Base-by-base conservation (phyloP, 1,139 yeast species). In the Saccharomyces hybrid region DNA sequence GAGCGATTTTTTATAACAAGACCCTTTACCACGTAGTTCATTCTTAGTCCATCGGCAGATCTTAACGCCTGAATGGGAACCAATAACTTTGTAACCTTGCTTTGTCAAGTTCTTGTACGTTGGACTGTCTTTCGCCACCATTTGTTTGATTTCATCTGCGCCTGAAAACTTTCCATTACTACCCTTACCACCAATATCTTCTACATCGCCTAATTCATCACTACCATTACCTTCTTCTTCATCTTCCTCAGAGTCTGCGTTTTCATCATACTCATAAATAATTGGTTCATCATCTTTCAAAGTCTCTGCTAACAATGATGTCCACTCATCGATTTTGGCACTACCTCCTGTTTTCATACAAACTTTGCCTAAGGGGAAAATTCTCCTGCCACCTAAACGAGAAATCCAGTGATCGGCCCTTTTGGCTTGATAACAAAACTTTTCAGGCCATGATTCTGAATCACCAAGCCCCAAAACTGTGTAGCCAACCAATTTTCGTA, bases 21-120 rank as follows among this genome's bases (percentile, higher is more conserved):
- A 88, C 0, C 98, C 98, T 63, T 97, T 80, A 27, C 97, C 97
- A 63, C 98, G 79, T 62, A 90, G 76, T 1, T 97, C 97, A 58
- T 95, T 86, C 68, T 91, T 91, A 3, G 97, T 90, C 98, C 98
- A 90, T 65, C 97, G 81, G 68, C 98, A 90, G 50, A 91, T 88
- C 69, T 90, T 90, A 50, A 90, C 97, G 32, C 98, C 98, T 0
- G 96, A 88, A 65, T 90, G 98, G 0, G 95, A 84, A 13, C 98
- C 98, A 41, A 90, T 96, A 59, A 90, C 83, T 0, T 95, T 86
- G 64, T 90, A 90, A 0, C 97, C 97, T 72, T 90, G 98, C 64
- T 90, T 90, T 1, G 97, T 90, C 52, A 90, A 76, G 16, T 95
- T 84, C 59, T 87, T 88, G 70, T 74, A 90, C 0, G 98, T 91